Evolutionary conservation across 108 stramenopile genomes (phyloP).

Genomic region (Schizochytrium sp.): DNA sequence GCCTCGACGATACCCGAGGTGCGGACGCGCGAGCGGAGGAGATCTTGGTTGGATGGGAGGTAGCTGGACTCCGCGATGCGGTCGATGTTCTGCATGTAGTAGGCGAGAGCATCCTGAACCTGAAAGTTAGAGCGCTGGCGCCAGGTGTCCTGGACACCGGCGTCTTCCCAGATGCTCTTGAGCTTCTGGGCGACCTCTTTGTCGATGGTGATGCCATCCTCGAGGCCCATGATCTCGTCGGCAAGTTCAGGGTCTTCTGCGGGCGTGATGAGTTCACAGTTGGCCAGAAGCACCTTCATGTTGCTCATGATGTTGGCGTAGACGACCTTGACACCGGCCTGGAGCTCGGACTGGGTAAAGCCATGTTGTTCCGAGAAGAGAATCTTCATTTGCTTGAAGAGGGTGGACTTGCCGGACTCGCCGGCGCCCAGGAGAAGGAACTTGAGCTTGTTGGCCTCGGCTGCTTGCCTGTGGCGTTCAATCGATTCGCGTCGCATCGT

Average conservation of each 20-base stretch:
- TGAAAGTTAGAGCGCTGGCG: slow-evolving; percentile 3
- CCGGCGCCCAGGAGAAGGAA: slow-evolving; percentile 93
- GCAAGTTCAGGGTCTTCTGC: not conserved
- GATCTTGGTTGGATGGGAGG: slow-evolving; percentile 79
- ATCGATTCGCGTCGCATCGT: not conserved
- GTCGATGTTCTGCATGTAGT: not conserved
- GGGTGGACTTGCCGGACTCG: slow-evolving; percentile 95
- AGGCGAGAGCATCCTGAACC: not conserved
- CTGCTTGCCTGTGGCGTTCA: slow-evolving; percentile 22
- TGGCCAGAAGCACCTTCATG: slow-evolving; percentile 25
- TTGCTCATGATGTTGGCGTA: slow-evolving; percentile 23
- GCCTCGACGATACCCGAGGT: slow-evolving; percentile 84
- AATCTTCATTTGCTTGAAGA: slow-evolving; percentile 80
- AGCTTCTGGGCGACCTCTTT: slow-evolving; percentile 30
- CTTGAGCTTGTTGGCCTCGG: slow-evolving; percentile 66
- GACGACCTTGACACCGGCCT: not conserved
- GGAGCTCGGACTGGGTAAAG: slow-evolving; percentile 36
- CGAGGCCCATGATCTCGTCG: slow-evolving; percentile 1
- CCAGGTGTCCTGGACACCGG: slow-evolving; percentile 30
- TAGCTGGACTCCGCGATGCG: slow-evolving; percentile 68
- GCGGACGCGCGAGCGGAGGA: slow-evolving; percentile 84
- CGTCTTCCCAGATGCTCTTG: slow-evolving; percentile 36
- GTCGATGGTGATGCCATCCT: not conserved
- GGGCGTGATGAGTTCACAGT: not conserved
- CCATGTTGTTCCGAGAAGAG: slow-evolving; percentile 38